Evolutionary conservation across 202 grass and related monocot genomes (phyloP).

Genomic region (Thinopyrum obtusiflorum): DNA sequence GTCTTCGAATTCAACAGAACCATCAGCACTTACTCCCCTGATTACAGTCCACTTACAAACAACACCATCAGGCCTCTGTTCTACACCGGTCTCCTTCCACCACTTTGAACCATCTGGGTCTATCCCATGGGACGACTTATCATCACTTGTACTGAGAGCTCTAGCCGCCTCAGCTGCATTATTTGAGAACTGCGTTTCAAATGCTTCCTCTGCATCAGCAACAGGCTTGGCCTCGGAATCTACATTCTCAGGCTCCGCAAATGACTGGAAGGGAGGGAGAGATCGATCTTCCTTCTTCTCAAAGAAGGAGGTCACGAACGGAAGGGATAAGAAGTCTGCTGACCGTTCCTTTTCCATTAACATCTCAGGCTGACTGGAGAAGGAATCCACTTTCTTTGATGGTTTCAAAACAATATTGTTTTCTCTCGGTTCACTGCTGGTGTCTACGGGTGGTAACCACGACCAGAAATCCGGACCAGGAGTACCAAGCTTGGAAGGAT

Average conservation of each 20-base stretch:
- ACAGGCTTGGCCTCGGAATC: conserved; percentile 20
- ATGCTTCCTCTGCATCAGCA: conserved; percentile 39
- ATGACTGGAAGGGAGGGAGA: conserved; percentile 82
- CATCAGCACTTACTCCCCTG: conserved; percentile 89
- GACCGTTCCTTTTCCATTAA: conserved; percentile 78
- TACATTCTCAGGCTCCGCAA: conserved; percentile 58
- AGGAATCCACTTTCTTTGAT: conserved; percentile 51
- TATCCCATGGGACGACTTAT: conserved; percentile 59
- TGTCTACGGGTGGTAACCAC: conserved; percentile 75
- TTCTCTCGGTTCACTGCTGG: conserved; percentile 34
- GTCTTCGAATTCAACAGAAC: conserved; percentile 86
- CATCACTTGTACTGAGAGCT: conserved; percentile 53
- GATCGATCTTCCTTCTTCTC: conserved; percentile 56
- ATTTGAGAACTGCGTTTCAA: conserved; percentile 57
- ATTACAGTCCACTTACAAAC: conserved; percentile 87
- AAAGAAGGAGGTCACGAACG: conserved; percentile 57
- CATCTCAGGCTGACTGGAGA: conserved; percentile 50
- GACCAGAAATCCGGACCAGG: conserved; percentile 98
- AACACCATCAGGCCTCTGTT: conserved; percentile 77
- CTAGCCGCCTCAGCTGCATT: conserved; percentile 72
- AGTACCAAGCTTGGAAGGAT: conserved; percentile 50
- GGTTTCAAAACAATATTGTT: conserved; percentile 35
- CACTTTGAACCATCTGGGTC: conserved; percentile 70
- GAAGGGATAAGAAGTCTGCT: conserved; percentile 58
- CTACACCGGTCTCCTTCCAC: conserved; percentile 91